These are phyloP conservation scores for Senecio squalidus DNA, from an alignment of 140 eudicot genomes.

Conservation along the genomic window DNA sequence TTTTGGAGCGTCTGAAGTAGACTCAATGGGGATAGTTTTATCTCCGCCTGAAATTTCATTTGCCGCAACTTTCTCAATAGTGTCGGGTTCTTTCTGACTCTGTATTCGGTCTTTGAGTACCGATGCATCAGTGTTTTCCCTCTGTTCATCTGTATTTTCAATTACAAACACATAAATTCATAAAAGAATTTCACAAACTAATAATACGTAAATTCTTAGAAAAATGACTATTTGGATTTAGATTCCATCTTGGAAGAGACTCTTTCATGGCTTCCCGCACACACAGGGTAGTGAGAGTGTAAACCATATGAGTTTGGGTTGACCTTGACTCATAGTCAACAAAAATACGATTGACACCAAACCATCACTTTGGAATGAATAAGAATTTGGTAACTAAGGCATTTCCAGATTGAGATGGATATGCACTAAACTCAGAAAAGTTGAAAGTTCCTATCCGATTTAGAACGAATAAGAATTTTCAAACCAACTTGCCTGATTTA, in stretches of 20 bases:
- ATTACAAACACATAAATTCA: neutral
- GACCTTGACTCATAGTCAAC: constrained; percentile 1
- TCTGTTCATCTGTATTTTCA: constrained; percentile 36
- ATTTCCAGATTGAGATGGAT: too few species aligned
- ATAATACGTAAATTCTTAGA: neutral
- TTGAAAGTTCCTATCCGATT: too few species aligned
- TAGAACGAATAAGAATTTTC: too few species aligned
- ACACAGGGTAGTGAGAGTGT: neutral
- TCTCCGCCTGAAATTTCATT: constrained; percentile 28
- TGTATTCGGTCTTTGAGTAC: constrained; percentile 38
- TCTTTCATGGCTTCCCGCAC: neutral
- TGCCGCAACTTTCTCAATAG: constrained; percentile 23
- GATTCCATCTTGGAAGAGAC: too few species aligned
- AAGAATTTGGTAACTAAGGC: neutral
- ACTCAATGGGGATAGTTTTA: constrained; percentile 31
- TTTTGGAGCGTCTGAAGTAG: constrained; percentile 30
- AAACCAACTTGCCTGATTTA: neutral
- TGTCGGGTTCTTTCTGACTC: constrained; percentile 35
- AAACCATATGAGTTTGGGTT: neutral
- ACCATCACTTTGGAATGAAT: neutral
- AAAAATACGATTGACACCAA: neutral
- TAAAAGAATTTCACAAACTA: neutral
- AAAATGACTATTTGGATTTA: neutral
- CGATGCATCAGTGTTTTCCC: constrained; percentile 43
- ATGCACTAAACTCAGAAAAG: too few species aligned